These are phyloP conservation scores for Solanum rostratum DNA, from an alignment of 257 asterid genomes.

Conservation along the genomic window DNA sequence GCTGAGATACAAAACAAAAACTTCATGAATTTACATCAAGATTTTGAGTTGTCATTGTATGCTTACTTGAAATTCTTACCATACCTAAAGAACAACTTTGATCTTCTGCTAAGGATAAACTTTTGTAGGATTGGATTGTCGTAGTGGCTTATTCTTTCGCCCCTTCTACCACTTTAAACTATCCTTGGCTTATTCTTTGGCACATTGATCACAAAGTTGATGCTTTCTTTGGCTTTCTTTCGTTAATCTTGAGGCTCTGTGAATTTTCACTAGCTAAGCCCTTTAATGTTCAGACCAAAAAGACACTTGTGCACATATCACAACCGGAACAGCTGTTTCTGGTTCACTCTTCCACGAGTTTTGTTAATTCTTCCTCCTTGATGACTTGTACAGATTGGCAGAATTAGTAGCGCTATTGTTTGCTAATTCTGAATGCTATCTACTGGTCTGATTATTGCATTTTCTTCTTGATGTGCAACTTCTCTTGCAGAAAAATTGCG, in stretches of 20 bases:
- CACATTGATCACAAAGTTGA: neutral
- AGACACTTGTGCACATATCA: neutral
- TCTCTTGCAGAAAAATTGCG: constrained; percentile 74
- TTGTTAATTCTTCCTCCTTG: neutral
- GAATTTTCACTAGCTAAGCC: neutral
- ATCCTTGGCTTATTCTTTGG: neutral
- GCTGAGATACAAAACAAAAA: neutral
- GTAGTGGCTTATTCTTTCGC: neutral
- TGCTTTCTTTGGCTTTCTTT: neutral
- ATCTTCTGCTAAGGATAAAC: neutral
- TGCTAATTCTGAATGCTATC: neutral
- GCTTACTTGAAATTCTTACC: neutral
- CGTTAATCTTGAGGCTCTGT: neutral
- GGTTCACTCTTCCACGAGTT: neutral
- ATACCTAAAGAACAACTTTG: neutral
- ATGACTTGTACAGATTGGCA: neutral
- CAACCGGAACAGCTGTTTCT: neutral
- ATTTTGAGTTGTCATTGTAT: neutral
- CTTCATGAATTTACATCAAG: neutral
- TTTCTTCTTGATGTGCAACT: neutral
- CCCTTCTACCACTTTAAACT: neutral
- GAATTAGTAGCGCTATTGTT: neutral
- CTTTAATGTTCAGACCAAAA: neutral
- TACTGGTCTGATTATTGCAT: neutral
- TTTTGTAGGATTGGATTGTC: neutral